Base-by-base conservation (phyloP, 352 stramenopile species). In the Phytopythium helicoides region DNA sequence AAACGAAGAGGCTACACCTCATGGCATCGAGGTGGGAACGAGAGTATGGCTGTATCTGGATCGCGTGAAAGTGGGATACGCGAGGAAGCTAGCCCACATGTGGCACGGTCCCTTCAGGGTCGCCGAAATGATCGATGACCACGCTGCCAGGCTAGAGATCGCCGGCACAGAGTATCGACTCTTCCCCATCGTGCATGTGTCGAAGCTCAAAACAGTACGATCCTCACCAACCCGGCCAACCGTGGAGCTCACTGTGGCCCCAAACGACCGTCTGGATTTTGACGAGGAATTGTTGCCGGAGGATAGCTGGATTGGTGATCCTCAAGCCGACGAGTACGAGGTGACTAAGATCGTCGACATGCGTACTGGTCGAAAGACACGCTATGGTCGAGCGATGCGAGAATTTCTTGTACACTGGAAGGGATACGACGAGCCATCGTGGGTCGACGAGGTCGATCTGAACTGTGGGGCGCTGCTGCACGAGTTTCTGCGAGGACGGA, bases 31-130 rank as follows among this genome's bases (percentile, higher is more conserved):
- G n/a, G 18, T 34, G 11, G 60, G 65, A 1, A 26, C 23, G 1
- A 14, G 44, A 0, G 65, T 74, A 1, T 68, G 65, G 60, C 6
- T 68, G 16, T 71, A 54, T 23, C 22, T 71, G 1, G 58, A 64
- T 19, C 51, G 60, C n/a, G 65, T 62, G 3, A 53, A 54, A 19
- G 14, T 11, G 9, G 56, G 56, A 1, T 47, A 36, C 15, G 18
- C 41, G 0, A 5, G 42, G 12, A 72, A n/a, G n/a, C n/a, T n/a
- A n/a, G n/a, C n/a, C n/a, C n/a, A n/a, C n/a, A n/a, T n/a, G n/a
- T n/a, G n/a, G 68, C 26, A 25, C 68, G 0, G 64, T 52, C 0
- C 56, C 71, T 31, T 16, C 56, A 14, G 69, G 62, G 58, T 58
- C 22, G 50, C 49, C 1, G 52, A 66, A n/a, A 67, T 42, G 37